Evolutionary conservation across 352 stramenopile species (phyloP).

Genomic region (Pythium brachiatum): DNA sequence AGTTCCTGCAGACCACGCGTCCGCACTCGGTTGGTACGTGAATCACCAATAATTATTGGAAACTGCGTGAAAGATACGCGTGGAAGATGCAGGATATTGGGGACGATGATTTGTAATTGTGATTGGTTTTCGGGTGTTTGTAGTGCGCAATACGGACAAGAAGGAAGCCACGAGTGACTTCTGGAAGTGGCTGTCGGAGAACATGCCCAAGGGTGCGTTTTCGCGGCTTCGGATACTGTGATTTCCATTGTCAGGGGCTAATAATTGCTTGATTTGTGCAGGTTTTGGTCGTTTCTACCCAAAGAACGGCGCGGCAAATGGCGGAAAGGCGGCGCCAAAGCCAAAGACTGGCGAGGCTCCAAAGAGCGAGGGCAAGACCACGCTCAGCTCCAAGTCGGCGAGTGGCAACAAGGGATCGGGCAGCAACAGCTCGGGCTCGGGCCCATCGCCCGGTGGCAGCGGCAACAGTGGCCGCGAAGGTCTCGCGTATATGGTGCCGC

Average conservation of each 20-base stretch:
- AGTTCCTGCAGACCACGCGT: conserved; percentile 53
- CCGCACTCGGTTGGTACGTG: conserved; percentile 52
- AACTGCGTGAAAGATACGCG: not conserved
- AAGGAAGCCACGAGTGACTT: conserved; percentile 58
- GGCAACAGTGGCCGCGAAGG: conserved; percentile 48
- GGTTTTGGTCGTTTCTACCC: conserved; percentile 85
- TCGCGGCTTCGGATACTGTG: not conserved
- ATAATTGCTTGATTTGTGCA: not conserved
- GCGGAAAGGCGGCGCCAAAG: conserved; percentile 55
- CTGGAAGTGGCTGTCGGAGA: conserved; percentile 75
- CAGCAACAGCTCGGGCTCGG: conserved; percentile 23
- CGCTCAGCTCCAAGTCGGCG: conserved; percentile 64
- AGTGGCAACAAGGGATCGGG: conserved; percentile 34
- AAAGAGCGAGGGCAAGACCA: conserved; percentile 51
- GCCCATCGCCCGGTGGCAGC: conserved; percentile 30
- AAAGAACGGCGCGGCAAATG: conserved; percentile 51
- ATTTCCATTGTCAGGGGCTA: conserved; percentile 3
- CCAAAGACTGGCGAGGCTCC: conserved; percentile 48
- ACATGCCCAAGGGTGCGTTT: conserved; percentile 59
- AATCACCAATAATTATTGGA: not conserved
- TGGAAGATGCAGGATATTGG: not conserved
- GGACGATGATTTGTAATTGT: conserved; percentile 12
- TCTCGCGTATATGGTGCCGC: conserved; percentile 71
- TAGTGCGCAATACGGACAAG: conserved; percentile 46
- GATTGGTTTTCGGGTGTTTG: conserved; percentile 6